phyloP scores from a whole-genome alignment of 2,329 filamentous ascomycete genomes.

The Rhynchosporium agropyri region DNA sequence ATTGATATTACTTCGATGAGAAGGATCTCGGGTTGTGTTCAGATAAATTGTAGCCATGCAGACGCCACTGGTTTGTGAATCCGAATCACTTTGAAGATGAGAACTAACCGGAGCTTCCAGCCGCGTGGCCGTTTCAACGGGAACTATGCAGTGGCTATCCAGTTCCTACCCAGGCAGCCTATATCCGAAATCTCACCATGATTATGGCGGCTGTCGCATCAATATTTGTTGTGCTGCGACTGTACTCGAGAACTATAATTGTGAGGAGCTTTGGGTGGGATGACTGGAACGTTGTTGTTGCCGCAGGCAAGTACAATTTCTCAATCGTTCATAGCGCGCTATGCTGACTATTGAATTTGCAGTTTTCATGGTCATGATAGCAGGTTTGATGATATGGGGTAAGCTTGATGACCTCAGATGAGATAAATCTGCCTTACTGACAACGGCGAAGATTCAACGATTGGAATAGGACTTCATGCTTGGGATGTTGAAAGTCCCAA shows the following conservation, averaged over 20 bases:
- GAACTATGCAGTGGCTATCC: background rate
- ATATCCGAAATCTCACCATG: slow-evolving; percentile 4
- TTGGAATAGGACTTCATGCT: slow-evolving; percentile 8
- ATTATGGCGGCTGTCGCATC: slow-evolving; percentile 4
- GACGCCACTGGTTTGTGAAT: background rate
- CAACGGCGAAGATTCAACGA: background rate
- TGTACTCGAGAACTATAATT: background rate
- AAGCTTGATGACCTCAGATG: background rate
- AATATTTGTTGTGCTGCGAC: slow-evolving; percentile 3
- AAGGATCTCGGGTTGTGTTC: background rate
- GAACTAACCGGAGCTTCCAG: background rate
- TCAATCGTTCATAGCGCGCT: background rate
- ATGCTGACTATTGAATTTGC: background rate
- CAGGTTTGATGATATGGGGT: slow-evolving; percentile 10
- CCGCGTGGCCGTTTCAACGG: slow-evolving; percentile 1
- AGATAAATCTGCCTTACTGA: background rate
- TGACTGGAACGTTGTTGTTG: slow-evolving; percentile 7
- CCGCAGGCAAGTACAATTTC: background rate
- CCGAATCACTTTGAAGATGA: background rate
- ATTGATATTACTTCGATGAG: background rate
- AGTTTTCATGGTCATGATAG: slow-evolving; percentile 13
- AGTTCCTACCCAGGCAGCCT: background rate
- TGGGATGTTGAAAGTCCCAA: slow-evolving; percentile 7
- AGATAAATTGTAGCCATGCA: background rate
- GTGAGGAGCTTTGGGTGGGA: slow-evolving; percentile 11